A percentile compares a stretch with the other conserved stretches of the same genome.
These are phyloP conservation scores for Boletus vermiculosoides DNA, from an alignment of 768 basidiomycete species.

Conservation along the genomic window DNA sequence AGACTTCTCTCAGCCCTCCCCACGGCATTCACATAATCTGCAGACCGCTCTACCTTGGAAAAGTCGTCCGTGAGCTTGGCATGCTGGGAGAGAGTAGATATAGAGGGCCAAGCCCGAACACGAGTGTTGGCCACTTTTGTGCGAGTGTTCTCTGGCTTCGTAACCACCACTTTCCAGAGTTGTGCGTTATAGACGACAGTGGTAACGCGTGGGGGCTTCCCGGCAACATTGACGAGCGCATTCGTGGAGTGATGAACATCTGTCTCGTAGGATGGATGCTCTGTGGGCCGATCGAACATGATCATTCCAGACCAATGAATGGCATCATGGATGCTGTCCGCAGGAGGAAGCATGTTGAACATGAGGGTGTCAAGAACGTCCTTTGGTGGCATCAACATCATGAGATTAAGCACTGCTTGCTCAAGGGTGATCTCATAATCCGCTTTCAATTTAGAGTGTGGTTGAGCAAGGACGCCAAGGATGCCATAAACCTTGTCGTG, in stretches of 20 bases:
- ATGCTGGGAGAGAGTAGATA: background rate
- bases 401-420: constrained; percentile 3
- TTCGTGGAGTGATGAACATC: constrained; percentile 4
- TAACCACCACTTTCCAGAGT: constrained; percentile 6
- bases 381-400: constrained; percentile 3
- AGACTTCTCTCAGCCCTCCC: constrained; percentile 10
- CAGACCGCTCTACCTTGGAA: constrained; percentile 5
- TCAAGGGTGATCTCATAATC: constrained; percentile 1
- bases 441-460: background rate
- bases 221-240: background rate
- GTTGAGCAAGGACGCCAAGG: constrained; percentile 4
- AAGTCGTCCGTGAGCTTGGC: constrained; percentile 1
- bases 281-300: constrained; percentile 1
- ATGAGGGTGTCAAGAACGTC: constrained; percentile 15
- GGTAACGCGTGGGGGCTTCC: background rate
- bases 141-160: background rate
- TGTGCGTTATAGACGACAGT: background rate
- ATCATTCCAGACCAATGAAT: constrained; percentile 14
- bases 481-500: constrained; percentile 11
- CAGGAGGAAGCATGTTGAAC: constrained; percentile 7
- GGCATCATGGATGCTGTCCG: background rate
- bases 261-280: constrained; percentile 13
- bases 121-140: background rate
- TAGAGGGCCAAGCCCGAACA: background rate
- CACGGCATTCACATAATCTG: background rate